Evolutionary conservation across 2,329 filamentous ascomycete species (phyloP), one percentile per base, ranked within the genome.

Genomic region (Penicillium sp.): DNA sequence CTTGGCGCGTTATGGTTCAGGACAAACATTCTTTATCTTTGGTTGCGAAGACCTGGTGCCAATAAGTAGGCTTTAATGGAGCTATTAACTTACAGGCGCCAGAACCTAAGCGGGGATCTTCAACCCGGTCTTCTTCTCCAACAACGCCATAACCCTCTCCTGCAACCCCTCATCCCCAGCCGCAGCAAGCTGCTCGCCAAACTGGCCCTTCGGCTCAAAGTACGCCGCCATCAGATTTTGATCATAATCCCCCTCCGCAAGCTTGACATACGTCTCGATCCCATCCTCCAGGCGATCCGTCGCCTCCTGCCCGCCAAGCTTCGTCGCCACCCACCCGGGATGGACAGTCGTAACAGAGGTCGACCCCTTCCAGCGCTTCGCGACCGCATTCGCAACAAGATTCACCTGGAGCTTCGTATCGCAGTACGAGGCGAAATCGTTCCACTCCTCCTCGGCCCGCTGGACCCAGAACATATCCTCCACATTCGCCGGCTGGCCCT

Each of bases 321-420:
- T 85, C 0, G 83, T 84, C 3, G 81, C 72, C 47, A 85, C 79
- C 82, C 82, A 85, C 2, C 84, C 83, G 1, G 84, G 83, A 67
- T 84, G 79, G 13, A 83, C 70, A 0, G 78, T 71, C 45, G 81
- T 83, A 53, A 78, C 81, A 53, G 79, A 73, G 0, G 83, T 78
- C n/a, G 76, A 69, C 6, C 50, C 50, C 2, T 73, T 70, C 73
- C 80, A 83, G 23, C 76, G 72, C 19, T 80, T 75, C 3, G 84
- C 81, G 51, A 87, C 82, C 7, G 81, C 83, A 61, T 83, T 84
- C 0, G 84, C 82, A 30, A 88, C 74, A 67, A 87, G 74, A 47
- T 85, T 74, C 49, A 84, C 79, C 66, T 87, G 83, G n/a, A 87
- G 67, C 72, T 88, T 88, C 55, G 76, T 82, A 64, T 86, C 84